These are phyloP conservation scores for Rhizophagus prolifer DNA, from an alignment of 192 early-diverging fungal genomes.

Conservation along the genomic window DNA sequence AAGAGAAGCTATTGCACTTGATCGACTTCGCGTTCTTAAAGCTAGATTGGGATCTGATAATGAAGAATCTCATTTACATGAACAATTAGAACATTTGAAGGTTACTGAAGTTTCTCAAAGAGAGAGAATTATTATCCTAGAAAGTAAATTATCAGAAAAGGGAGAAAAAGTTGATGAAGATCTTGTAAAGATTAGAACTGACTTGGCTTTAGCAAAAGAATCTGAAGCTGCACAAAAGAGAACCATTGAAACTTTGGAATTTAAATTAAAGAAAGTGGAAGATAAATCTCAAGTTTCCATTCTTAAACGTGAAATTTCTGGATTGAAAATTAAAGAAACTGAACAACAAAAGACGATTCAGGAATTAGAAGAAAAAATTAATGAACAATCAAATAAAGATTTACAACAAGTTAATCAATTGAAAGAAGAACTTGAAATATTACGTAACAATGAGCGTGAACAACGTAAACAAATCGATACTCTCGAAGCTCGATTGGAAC, in stretches of 20 bases:
- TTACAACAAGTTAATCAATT: not conserved
- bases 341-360: conserved; percentile 2
- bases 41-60: conserved; percentile 1
- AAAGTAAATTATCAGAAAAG: conserved; percentile 6
- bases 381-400: not conserved
- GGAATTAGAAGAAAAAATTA: conserved; percentile 1
- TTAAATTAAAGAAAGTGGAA: conserved; percentile 10
- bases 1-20: not conserved
- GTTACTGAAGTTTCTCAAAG: conserved; percentile 7
- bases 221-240: conserved; percentile 4
- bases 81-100: conserved; percentile 20
- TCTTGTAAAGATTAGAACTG: conserved; percentile 9
- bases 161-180: conserved; percentile 13
- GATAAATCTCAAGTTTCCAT: not conserved
- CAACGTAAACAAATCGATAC: conserved; percentile 18
- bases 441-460: not conserved
- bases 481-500: conserved; percentile 12
- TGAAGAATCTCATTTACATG: conserved; percentile 19
- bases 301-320: conserved; percentile 4
- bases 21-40: conserved; percentile 17
- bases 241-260: conserved; percentile 11
- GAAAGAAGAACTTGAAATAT: conserved; percentile 15
- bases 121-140: not conserved
- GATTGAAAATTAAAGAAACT: not conserved
- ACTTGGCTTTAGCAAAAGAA: conserved; percentile 3